Evolutionary conservation across 352 stramenopile species (phyloP).

Genomic region (Pythium phragmitis): DNA sequence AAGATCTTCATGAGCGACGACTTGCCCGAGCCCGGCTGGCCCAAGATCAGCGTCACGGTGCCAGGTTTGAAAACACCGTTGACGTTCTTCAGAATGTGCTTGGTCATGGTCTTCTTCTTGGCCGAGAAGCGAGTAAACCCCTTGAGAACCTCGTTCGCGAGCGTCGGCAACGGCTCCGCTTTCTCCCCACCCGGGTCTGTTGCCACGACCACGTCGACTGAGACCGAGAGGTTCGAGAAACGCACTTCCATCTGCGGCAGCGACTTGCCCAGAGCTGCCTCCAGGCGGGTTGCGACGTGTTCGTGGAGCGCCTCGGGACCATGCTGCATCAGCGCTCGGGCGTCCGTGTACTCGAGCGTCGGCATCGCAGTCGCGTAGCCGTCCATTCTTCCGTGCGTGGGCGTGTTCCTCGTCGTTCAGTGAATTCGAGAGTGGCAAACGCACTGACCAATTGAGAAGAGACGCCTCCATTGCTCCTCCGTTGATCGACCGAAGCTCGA

Average conservation of each 20-base stretch:
- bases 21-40: neutral
- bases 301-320: slow-evolving; percentile 35
- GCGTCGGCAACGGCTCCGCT: slow-evolving; percentile 13
- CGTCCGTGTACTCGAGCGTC: no score
- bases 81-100: slow-evolving; percentile 35
- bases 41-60: slow-evolving; percentile 25
- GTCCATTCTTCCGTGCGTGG: no score
- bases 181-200: neutral
- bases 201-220: neutral
- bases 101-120: slow-evolving; percentile 16
- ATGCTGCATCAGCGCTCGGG: neutral
- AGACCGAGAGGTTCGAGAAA: slow-evolving; percentile 36
- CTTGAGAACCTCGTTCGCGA: neutral
- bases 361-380: no score
- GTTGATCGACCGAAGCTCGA: no score
- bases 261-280: slow-evolving; percentile 27
- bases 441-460: no score
- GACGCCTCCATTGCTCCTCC: no score
- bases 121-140: slow-evolving; percentile 13
- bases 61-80: slow-evolving; percentile 27
- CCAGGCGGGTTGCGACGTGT: slow-evolving; percentile 29
- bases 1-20: slow-evolving; percentile 24
- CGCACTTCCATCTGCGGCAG: slow-evolving; percentile 51
- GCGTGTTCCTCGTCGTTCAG: no score
- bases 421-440: no score